These are phyloP conservation scores for Neonectria magnoliae DNA, from an alignment of 2,329 filamentous ascomycete species.

Conservation along the genomic window DNA sequence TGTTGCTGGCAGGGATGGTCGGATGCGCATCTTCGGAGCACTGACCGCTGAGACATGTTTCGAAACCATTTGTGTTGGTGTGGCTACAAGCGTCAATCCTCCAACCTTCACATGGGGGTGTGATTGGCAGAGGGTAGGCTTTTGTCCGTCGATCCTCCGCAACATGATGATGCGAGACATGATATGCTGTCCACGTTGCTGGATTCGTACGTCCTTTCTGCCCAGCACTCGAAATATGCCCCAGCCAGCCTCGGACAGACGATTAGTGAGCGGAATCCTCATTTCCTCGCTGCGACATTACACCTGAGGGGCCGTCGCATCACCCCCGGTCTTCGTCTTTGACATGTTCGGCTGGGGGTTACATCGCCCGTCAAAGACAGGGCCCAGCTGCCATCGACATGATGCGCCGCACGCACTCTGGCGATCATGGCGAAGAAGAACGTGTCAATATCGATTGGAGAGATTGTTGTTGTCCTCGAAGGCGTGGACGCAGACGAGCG, in stretches of 20 bases:
- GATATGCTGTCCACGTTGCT: background rate
- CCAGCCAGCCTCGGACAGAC: background rate
- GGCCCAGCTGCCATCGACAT: slow-evolving; percentile 5
- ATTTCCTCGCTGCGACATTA: slow-evolving; percentile 1
- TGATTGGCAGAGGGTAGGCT: background rate
- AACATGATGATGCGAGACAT: background rate
- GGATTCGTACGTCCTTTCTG: background rate
- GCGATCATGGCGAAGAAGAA: slow-evolving; percentile 1
- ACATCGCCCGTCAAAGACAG: slow-evolving; percentile 9
- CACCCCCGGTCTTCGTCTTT: slow-evolving; percentile 1
- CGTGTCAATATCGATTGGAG: slow-evolving; percentile 12
- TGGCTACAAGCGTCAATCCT: no score
- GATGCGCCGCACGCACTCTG: slow-evolving; percentile 9
- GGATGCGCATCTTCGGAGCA: background rate
- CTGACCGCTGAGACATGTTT: slow-evolving; percentile 4
- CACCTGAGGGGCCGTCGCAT: background rate
- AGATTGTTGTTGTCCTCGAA: slow-evolving; percentile 12
- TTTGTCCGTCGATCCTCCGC: slow-evolving; percentile 3
- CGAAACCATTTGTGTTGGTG: background rate
- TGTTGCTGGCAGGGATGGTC: slow-evolving; percentile 6
- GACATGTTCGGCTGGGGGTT: slow-evolving; percentile 18
- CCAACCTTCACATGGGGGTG: background rate
- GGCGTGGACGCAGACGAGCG: slow-evolving; percentile 9
- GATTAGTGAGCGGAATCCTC: background rate
- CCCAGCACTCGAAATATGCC: background rate